A percentile compares a stretch with the other conserved stretches of the same genome.
phyloP scores from a whole-genome alignment of 345 rosid genomes.

The Balakata baccata region DNA sequence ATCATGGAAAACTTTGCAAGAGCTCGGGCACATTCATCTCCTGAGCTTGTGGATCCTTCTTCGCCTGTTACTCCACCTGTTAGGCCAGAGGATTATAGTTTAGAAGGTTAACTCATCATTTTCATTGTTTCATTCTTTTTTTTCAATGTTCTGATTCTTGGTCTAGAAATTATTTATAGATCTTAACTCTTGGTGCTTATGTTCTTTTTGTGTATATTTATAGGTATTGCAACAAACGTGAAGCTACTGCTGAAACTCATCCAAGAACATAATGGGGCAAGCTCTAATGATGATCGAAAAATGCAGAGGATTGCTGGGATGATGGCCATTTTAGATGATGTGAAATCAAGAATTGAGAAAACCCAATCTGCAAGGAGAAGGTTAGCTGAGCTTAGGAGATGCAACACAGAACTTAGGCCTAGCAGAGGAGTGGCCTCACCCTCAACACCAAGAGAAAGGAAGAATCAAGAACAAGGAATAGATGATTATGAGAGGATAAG shows the following conservation, averaged over 20 bases:
- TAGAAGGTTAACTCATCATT: slow-evolving; percentile 44
- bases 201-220: not conserved
- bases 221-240: slow-evolving; percentile 58
- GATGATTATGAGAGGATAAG: slow-evolving; percentile 53
- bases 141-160: not conserved
- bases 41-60: slow-evolving; percentile 29
- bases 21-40: slow-evolving; percentile 46
- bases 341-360: slow-evolving; percentile 56
- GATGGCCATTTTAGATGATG: slow-evolving; percentile 70
- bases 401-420: slow-evolving; percentile 66
- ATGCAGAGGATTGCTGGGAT: slow-evolving; percentile 60
- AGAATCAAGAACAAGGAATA: slow-evolving; percentile 15
- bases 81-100: slow-evolving; percentile 34
- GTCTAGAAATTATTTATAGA: not conserved
- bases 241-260: slow-evolving; percentile 65
- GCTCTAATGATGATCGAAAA: slow-evolving; percentile 47
- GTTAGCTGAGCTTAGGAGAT: slow-evolving; percentile 59
- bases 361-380: slow-evolving; percentile 42
- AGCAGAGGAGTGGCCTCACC: slow-evolving; percentile 6
- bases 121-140: not conserved
- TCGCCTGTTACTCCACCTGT: slow-evolving; percentile 13
- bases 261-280: slow-evolving; percentile 67
- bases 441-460: slow-evolving; percentile 22
- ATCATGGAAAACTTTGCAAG: slow-evolving; percentile 26
- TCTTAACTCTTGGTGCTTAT: not conserved